Evolutionary conservation across 2,329 filamentous ascomycete genomes (phyloP).

Genomic region (Calonectria naviculata): DNA sequence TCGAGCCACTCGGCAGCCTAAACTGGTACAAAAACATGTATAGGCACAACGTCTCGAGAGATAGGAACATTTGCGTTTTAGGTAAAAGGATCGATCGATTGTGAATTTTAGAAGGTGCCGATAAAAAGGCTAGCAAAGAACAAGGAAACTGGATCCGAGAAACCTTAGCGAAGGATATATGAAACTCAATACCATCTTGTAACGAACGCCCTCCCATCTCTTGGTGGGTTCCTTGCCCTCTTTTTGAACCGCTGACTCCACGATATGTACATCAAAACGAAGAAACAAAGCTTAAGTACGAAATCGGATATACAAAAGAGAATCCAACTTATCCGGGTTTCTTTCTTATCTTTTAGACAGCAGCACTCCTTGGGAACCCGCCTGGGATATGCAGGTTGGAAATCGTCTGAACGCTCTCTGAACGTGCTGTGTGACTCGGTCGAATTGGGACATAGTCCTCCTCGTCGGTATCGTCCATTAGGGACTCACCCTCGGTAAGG

Average conservation of each 20-base stretch:
- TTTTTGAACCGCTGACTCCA: conserved; percentile 19
- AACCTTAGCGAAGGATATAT: conserved; percentile 36
- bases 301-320: conserved; percentile 24
- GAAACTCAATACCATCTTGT: conserved; percentile 20
- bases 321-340: conserved; percentile 19
- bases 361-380: conserved; percentile 64
- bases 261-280: conserved; percentile 18
- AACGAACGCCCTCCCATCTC: conserved; percentile 35
- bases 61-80: neutral
- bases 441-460: conserved; percentile 38
- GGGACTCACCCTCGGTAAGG: conserved; percentile 34
- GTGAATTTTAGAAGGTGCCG: neutral
- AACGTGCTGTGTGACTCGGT: conserved; percentile 43
- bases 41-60: too few species aligned
- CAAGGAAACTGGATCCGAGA: conserved; percentile 1
- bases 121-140: neutral
- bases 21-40: too few species aligned
- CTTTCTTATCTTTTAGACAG: conserved; percentile 59
- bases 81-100: neutral
- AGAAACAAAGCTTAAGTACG: conserved; percentile 14
- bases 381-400: conserved; percentile 78
- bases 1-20: too few species aligned
- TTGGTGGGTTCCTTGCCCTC: conserved; percentile 9
- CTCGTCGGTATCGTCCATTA: conserved; percentile 35
- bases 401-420: conserved; percentile 64